Evolutionary conservation across 805 yeast genomes (phyloP), one percentile per base, ranked within the genome.

Genomic region (Myxozyma vanderwaltii): DNA sequence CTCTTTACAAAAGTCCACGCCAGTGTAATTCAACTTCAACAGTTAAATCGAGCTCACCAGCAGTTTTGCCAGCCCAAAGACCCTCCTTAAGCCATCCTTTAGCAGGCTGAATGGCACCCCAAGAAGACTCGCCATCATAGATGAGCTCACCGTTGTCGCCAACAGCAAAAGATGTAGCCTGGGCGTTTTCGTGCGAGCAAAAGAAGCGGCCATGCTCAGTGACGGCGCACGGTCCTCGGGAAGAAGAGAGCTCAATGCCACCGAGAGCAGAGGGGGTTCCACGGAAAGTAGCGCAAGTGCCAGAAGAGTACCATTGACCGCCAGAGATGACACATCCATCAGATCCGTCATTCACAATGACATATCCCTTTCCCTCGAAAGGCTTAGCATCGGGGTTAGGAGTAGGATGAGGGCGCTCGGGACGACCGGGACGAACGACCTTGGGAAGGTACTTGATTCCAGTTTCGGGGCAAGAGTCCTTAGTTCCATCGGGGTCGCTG

Each of bases 251-350:
- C 33, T 43, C 46, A 41, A 55, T 35, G 12, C 56, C 64, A 40
- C 56, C 58, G 29, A 46, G 38, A 45, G 36, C 45, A n/a, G 59
- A 49, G 26, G 39, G 27, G 33, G 86, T 82, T 33, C 73, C 68
- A 26, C 78, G 78, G 74, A 79, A 91, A 4, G 86, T 83, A 3
- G 97, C 98, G 73, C 97, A 92, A 0, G 94, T 83, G 0, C 97
- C 97, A 41, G 75, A 71, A 3, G 80, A 70, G 74, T 86, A 89
- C 94, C 96, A 91, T 65, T 83, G 81, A 3, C 99, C 99, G 68
- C 83, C 88, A 61, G 88, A 82, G 68, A 91, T 92, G 59, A 92
- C 75, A 73, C 96, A 89, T 8, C 96, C 96, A 41, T 62, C 47
- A 3, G 72, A 63, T 58, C 85, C 81, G 43, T 75, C 81, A 19